phyloP scores from a whole-genome alignment of 2,329 filamentous ascomycete species.

The Monilinia fructicola region DNA sequence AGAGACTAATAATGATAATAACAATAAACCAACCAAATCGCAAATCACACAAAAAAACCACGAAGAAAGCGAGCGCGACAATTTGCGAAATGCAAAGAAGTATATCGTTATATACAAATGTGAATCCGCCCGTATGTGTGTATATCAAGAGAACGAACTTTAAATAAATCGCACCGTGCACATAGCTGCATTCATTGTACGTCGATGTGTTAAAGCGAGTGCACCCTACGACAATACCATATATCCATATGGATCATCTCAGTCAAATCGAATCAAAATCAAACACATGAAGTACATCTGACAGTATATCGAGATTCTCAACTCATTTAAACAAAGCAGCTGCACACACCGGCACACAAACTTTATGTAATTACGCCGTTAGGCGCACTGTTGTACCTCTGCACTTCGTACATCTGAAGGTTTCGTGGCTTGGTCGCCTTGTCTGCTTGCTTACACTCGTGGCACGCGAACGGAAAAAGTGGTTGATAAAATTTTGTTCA shows the following conservation, averaged over 20 bases:
- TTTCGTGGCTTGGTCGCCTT: background rate
- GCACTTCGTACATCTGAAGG: background rate
- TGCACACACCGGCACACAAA: background rate
- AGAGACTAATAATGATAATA: background rate
- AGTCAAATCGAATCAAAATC: background rate
- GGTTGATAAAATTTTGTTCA: background rate
- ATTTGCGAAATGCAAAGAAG: background rate
- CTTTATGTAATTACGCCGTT: constrained; percentile 10
- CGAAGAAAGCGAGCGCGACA: background rate
- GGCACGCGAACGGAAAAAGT: background rate
- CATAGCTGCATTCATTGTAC: background rate
- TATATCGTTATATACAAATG: background rate
- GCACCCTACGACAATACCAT: background rate
- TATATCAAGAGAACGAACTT: background rate
- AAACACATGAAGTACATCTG: background rate
- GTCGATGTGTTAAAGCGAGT: background rate
- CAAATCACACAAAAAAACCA: background rate
- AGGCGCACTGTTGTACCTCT: background rate
- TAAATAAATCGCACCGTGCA: background rate
- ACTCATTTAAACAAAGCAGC: background rate
- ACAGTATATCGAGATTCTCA: background rate
- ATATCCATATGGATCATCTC: background rate
- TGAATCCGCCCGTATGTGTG: background rate
- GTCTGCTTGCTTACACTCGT: constrained; percentile 4
- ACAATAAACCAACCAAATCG: background rate